These are phyloP conservation scores for Taxillus chinensis DNA, from an alignment of 164 flowering plant genomes.

Conservation along the genomic window DNA sequence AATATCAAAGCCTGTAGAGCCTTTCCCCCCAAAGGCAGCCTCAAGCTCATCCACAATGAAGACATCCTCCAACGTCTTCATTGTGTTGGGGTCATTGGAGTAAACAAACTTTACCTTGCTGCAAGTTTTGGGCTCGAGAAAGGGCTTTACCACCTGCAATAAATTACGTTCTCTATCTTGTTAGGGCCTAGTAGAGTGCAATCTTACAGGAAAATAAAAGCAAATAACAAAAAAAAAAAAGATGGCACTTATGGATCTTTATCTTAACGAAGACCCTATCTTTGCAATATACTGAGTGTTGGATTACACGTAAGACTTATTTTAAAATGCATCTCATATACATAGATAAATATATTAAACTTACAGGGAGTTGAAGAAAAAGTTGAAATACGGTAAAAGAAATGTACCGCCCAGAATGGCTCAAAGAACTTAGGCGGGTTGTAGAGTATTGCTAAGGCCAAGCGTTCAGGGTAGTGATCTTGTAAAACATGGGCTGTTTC, in stretches of 20 bases:
- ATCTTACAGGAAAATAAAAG: neutral
- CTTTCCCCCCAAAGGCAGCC: constrained; percentile 73
- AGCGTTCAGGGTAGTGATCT: constrained; percentile 82
- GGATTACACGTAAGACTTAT: too few species aligned
- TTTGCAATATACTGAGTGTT: too few species aligned
- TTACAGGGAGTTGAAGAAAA: too few species aligned
- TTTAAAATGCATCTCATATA: too few species aligned
- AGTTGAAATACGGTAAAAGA: neutral
- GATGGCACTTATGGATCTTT: too few species aligned
- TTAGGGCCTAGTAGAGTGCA: neutral
- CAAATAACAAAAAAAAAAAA: neutral
- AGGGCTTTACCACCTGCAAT: constrained; percentile 76
- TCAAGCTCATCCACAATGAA: constrained; percentile 77
- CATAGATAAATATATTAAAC: too few species aligned
- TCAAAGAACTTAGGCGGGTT: constrained; percentile 86
- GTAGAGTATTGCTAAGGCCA: constrained; percentile 72
- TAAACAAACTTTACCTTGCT: constrained; percentile 84
- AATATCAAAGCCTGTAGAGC: constrained; percentile 42
- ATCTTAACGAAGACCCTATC: too few species aligned
- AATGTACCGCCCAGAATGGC: constrained; percentile 69
- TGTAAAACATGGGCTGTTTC: constrained; percentile 86
- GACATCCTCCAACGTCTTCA: constrained; percentile 63
- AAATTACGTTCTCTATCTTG: neutral
- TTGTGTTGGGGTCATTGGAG: constrained; percentile 46
- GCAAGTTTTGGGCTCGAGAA: constrained; percentile 74